Evolutionary conservation across 805 yeast genomes (phyloP), one percentile per base, ranked within the genome.

Genomic region (Ogataea neopini): DNA sequence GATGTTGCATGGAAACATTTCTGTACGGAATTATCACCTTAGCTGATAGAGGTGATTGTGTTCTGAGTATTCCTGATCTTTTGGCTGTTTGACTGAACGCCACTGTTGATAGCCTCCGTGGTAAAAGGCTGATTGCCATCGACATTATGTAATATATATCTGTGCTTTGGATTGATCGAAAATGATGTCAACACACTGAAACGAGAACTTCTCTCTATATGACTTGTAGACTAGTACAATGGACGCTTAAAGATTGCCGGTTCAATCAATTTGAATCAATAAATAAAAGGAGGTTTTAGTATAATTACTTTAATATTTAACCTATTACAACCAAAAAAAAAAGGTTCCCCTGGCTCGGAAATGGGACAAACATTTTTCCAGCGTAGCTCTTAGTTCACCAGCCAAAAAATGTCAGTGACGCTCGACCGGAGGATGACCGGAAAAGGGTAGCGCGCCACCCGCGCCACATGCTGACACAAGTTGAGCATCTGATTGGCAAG

Each of bases 381-480:
- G 19, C 9, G 17, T 30, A 7, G 7, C 8, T 5, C 25, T 8
- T 15, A 10, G 15, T 17, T 5, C 42, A 39, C 42, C 42, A 39
- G 42, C 42, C 42, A 26, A 22, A 39, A 39, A 17, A 17, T 4
- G n/a, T 6, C 30, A n/a, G 28, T 39, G 42, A 39, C 42, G 42
- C 13, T 11, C 42, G 25, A 29, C 11, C 42, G 42, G 42, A 39
- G 42, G 42, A 18, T 29, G 22, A 39, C 33, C 42, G 42, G 42
- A 39, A 39, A 26, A 18, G 42, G 15, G 6, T 9, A 2, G 15
- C 28, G 42, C 42, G 42, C 42, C 42, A 39, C 42, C 32, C 33
- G 32, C 26, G 42, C 42, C 42, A 39, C 42, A 28, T 4, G 20
- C 4, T 39, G 26, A 39, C 42, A 28, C 34, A 11, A 26, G 10